A percentile compares a stretch with the other conserved stretches of the same genome.
Conservation (phyloP, 208 protist species). For the Entamoeba invadens region DNA sequence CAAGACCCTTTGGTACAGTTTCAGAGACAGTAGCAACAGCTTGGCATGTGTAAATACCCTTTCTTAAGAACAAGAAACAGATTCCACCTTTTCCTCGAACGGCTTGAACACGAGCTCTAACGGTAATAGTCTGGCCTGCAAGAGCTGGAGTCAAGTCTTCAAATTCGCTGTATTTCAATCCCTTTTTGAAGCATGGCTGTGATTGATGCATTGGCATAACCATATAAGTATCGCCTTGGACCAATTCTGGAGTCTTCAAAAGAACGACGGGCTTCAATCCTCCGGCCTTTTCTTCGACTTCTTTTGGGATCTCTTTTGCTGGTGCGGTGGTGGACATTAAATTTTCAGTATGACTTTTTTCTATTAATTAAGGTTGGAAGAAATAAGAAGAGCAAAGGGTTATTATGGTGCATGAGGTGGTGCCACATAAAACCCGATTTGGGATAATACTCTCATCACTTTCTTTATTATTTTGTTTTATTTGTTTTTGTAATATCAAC, state of each 20-base stretch:
- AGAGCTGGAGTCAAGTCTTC: neutral
- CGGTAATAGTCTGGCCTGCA: neutral
- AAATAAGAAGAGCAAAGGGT: no score
- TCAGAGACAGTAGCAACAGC: neutral
- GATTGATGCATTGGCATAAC: neutral
- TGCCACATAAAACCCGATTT: no score
- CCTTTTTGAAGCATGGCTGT: neutral
- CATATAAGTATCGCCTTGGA: neutral
- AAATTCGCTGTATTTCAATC: neutral
- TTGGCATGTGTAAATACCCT: neutral
- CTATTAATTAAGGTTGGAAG: no score
- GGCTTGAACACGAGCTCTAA: neutral
- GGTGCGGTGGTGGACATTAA: no score
- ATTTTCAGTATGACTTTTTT: no score
- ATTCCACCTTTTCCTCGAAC: conserved; percentile 4
- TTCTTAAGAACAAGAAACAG: conserved; percentile 6
- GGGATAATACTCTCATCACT: no score
- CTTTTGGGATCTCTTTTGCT: no score
- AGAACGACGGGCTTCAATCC: neutral
- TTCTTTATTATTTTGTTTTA: no score
- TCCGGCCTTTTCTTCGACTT: neutral
- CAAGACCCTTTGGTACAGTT: neutral
- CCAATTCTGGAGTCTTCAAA: neutral
- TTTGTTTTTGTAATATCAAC: no score
- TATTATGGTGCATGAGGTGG: no score